phyloP scores from a whole-genome alignment of 2,329 filamentous ascomycete genomes.

The Shiraia bambusicola region DNA sequence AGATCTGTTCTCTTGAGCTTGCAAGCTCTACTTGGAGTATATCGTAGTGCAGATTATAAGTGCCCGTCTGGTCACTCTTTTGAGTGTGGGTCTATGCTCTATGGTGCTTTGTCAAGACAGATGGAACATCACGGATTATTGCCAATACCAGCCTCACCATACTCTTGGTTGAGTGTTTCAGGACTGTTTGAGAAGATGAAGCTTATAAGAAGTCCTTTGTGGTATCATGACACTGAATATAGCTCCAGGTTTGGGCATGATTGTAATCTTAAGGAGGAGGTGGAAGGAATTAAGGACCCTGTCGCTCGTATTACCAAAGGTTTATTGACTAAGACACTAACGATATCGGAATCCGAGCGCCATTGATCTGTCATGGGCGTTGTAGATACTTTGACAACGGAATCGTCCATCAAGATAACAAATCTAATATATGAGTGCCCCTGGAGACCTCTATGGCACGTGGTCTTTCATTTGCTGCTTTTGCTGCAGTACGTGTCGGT shows the following conservation, averaged over 20 bases:
- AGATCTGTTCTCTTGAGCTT: constrained; percentile 5
- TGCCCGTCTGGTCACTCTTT: constrained; percentile 6
- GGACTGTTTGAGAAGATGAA: neutral
- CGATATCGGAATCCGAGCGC: too few species aligned
- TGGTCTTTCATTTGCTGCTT: too few species aligned
- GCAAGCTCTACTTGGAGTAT: constrained; percentile 6
- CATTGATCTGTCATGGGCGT: too few species aligned
- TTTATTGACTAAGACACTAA: too few species aligned
- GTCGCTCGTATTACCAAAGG: too few species aligned
- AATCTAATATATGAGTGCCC: too few species aligned
- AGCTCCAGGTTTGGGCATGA: neutral
- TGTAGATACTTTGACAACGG: too few species aligned
- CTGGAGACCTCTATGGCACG: too few species aligned
- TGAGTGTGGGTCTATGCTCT: constrained; percentile 16
- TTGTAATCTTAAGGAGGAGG: neutral
- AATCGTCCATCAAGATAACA: too few species aligned
- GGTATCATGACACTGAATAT: neutral
- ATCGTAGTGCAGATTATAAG: constrained; percentile 1
- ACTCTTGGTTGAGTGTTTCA: constrained; percentile 9
- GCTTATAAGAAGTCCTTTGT: constrained; percentile 1
- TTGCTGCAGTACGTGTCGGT: too few species aligned
- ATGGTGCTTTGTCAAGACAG: constrained; percentile 20
- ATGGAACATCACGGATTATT: constrained; percentile 10
- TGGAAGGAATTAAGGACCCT: neutral
- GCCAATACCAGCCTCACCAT: constrained; percentile 10